Evolutionary conservation across 257 asterid genomes (phyloP).

Genomic region (Scutellaria galericulata): DNA sequence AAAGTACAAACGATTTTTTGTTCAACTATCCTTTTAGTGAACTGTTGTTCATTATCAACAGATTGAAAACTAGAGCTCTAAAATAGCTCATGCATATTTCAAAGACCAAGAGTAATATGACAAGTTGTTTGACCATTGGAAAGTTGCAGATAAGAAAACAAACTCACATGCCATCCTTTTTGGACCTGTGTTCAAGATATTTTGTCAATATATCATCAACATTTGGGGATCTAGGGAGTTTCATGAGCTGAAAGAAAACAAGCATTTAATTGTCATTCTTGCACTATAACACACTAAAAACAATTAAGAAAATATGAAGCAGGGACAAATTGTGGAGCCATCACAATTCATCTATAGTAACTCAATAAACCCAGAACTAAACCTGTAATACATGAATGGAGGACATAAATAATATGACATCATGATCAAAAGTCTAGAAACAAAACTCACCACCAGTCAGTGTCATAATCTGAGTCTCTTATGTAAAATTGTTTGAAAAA

Average conservation of each 20-base stretch:
- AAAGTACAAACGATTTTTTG: background rate
- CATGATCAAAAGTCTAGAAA: constrained; percentile 13
- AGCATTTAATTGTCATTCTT: constrained; percentile 5
- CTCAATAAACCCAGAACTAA: background rate
- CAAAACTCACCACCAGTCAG: background rate
- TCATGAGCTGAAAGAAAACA: constrained; percentile 76
- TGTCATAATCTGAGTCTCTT: background rate
- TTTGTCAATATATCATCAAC: constrained; percentile 80
- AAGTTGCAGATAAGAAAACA: constrained; percentile 33
- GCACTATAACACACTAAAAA: background rate
- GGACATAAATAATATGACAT: too few relatives aligned
- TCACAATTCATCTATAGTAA: background rate
- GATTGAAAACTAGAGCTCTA: constrained; percentile 13
- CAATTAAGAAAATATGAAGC: constrained; percentile 16
- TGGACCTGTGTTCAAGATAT: constrained; percentile 80
- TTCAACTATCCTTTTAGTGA: constrained; percentile 2
- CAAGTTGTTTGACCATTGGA: constrained; percentile 18
- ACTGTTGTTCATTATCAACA: constrained; percentile 10
- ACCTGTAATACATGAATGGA: background rate
- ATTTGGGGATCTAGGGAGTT: constrained; percentile 87
- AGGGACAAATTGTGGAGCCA: constrained; percentile 17
- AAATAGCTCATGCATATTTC: constrained; percentile 24
- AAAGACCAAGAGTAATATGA: constrained; percentile 21
- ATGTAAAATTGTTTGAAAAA: background rate
- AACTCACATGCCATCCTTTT: constrained; percentile 89